Evolutionary conservation across 768 basidiomycete species (phyloP), one percentile per base, ranked within the genome.

Genomic region (Termitomyces heimii): DNA sequence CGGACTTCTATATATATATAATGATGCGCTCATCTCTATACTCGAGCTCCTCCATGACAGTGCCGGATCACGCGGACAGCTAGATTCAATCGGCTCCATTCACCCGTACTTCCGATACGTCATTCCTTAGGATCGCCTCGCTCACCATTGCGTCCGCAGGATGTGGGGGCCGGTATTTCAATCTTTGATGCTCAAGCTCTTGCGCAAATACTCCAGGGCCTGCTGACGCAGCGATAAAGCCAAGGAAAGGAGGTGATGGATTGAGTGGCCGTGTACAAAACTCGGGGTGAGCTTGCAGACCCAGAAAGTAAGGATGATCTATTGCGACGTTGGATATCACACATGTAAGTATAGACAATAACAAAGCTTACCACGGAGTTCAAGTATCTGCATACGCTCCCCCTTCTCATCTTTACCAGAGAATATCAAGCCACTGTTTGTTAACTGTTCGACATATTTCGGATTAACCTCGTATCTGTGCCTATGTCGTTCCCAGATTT

Each of bases 191-290:
- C 49, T 76, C 76, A 26, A 94, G 64, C 67, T 97, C 92, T 66
- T 89, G 87, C 32, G 82, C 74, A 4, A 98, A 79, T 0, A 84
- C 79, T 12, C 64, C 53, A 9, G 60, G 43, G 3, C 76, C 73
- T 12, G 77, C 75, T 0, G 97, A 76, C 1, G 97, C 94, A 5
- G 96, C 85, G 47, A 99, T 82, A 69, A 99, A 89, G 14, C 97
- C 97, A 53, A 99, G 86, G 85, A 98, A 98, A 0, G 94, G 88
- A 0, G 97, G 97, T 0, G 94, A 97, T 1, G 97, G 97, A 74
- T 99, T 98, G 43, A 99, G 77, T 2, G 97, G 97, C 29, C 97
- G 86, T 24, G 97, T 95, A 77, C 96, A 98, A 75, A 99, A 95
- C 72, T 99, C 97, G 0, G 97, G 97, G 67, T 99, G 97, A 1